These are phyloP conservation scores for Carex myosuroides DNA, from an alignment of 176 grass and related monocot species.

Conservation along the genomic window DNA sequence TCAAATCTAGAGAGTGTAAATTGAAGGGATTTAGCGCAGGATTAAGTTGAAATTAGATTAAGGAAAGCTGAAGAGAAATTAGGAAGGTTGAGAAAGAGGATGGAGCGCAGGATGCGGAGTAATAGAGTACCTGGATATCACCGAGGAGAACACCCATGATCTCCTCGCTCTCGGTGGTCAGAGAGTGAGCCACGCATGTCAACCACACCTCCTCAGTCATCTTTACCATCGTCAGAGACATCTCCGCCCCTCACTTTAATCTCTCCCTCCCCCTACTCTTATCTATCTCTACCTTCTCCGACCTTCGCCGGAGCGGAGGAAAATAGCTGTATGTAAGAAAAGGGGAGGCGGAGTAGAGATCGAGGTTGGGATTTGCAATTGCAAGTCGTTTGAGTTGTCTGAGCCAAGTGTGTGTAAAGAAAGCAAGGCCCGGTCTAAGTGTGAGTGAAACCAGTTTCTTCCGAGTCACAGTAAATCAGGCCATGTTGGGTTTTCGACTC, in stretches of 20 bases:
- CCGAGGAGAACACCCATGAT: slow-evolving; percentile 97
- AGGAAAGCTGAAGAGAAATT: background rate
- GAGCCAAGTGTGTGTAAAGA: background rate
- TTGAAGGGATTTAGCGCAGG: background rate
- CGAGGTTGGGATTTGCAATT: background rate
- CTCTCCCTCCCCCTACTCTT: background rate
- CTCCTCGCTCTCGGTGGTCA: slow-evolving; percentile 94
- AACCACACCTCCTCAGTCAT: slow-evolving; percentile 97
- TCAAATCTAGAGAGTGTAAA: background rate
- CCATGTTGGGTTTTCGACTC: background rate
- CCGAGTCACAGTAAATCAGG: background rate
- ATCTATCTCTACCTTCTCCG: background rate
- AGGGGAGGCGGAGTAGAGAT: background rate
- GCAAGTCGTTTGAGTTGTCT: background rate
- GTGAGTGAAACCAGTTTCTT: background rate
- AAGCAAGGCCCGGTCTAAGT: background rate
- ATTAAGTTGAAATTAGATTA: slow-evolving; percentile 4
- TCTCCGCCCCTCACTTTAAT: slow-evolving; percentile 19
- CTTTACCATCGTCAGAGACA: slow-evolving; percentile 73
- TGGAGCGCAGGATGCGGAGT: background rate
- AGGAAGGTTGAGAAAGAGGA: background rate
- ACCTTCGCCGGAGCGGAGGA: slow-evolving; percentile 24
- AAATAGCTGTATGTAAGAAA: slow-evolving; percentile 15
- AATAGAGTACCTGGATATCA: slow-evolving; percentile 41
- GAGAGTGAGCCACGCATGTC: slow-evolving; percentile 87